These are phyloP conservation scores for Boletellus ananas DNA, from an alignment of 768 basidiomycete species.

Conservation along the genomic window DNA sequence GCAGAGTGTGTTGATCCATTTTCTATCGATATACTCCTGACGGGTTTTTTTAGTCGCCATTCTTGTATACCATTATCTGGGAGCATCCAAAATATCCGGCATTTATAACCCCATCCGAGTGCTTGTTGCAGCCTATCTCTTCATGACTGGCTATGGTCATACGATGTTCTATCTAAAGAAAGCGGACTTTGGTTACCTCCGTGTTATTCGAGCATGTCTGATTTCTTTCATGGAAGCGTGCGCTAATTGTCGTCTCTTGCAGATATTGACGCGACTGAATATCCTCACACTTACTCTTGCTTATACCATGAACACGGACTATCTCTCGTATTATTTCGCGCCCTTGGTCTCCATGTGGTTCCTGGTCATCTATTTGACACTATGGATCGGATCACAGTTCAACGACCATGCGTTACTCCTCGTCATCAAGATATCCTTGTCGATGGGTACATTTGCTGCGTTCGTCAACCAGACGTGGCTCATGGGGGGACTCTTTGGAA, in stretches of 20 bases:
- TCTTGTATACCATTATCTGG: slow-evolving; percentile 88
- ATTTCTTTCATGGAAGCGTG: not conserved
- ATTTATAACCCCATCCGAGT: slow-evolving; percentile 91
- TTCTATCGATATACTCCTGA: not conserved
- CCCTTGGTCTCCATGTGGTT: slow-evolving; percentile 92
- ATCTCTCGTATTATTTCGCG: slow-evolving; percentile 87
- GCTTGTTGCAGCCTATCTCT: slow-evolving; percentile 84
- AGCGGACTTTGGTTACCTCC: slow-evolving; percentile 76
- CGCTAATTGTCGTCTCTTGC: slow-evolving; percentile 5
- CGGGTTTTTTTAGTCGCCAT: slow-evolving; percentile 60
- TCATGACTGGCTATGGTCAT: slow-evolving; percentile 93
- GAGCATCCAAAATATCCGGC: slow-evolving; percentile 87
- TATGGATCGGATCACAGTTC: slow-evolving; percentile 64
- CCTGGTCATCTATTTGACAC: slow-evolving; percentile 77
- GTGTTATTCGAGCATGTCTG: slow-evolving; percentile 61
- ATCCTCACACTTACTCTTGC: slow-evolving; percentile 76
- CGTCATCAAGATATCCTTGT: slow-evolving; percentile 63
- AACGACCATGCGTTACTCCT: slow-evolving; percentile 71
- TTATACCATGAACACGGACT: slow-evolving; percentile 90
- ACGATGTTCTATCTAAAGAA: slow-evolving; percentile 87
- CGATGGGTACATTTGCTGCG: slow-evolving; percentile 58
- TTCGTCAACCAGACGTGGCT: slow-evolving; percentile 64
- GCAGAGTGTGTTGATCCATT: slow-evolving; percentile 60
- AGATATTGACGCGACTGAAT: slow-evolving; percentile 82
- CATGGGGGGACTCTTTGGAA: slow-evolving; percentile 58